Evolutionary conservation across 2,329 filamentous ascomycete genomes (phyloP).

Genomic region (Ophiostoma fasciatum): DNA sequence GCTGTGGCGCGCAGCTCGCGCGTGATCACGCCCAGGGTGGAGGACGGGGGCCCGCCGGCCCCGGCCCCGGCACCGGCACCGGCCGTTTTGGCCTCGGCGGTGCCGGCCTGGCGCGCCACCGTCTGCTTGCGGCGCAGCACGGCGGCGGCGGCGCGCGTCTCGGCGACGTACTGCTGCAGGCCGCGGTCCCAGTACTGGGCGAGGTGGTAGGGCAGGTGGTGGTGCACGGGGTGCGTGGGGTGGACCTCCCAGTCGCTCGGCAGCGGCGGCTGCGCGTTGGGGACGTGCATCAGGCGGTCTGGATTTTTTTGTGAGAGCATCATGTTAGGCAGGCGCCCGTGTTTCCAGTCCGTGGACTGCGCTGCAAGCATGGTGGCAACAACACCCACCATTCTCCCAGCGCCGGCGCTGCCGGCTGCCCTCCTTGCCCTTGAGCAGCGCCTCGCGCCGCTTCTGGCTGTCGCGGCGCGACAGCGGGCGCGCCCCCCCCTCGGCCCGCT

Average conservation of each 20-base stretch:
- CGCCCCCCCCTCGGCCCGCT: background rate
- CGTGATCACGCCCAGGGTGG: conserved; percentile 42
- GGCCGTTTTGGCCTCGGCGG: background rate
- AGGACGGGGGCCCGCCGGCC: conserved; percentile 18
- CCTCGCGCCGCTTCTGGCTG: conserved; percentile 49
- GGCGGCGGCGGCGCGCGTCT: conserved; percentile 26
- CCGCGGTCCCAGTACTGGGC: conserved; percentile 67
- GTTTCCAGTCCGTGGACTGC: too few species aligned
- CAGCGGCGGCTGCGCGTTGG: conserved; percentile 68
- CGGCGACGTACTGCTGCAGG: conserved; percentile 35
- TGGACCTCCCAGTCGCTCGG: conserved; percentile 70
- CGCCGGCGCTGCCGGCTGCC: conserved; percentile 72
- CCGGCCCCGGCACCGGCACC: conserved; percentile 2
- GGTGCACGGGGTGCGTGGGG: conserved; percentile 64
- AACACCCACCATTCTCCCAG: conserved; percentile 73
- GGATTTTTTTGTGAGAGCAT: too few species aligned
- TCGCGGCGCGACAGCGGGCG: conserved; percentile 29
- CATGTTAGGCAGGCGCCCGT: too few species aligned
- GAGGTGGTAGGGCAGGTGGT: conserved; percentile 69
- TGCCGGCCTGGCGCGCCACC: conserved; percentile 26
- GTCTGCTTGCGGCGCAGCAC: conserved; percentile 26
- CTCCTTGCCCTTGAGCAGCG: conserved; percentile 76
- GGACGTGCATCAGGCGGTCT: conserved; percentile 81
- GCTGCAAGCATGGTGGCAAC: background rate
- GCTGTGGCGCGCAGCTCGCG: conserved; percentile 66